Base-by-base conservation (phyloP, 495 filamentous ascomycete species). In the Xylaria grammica region DNA sequence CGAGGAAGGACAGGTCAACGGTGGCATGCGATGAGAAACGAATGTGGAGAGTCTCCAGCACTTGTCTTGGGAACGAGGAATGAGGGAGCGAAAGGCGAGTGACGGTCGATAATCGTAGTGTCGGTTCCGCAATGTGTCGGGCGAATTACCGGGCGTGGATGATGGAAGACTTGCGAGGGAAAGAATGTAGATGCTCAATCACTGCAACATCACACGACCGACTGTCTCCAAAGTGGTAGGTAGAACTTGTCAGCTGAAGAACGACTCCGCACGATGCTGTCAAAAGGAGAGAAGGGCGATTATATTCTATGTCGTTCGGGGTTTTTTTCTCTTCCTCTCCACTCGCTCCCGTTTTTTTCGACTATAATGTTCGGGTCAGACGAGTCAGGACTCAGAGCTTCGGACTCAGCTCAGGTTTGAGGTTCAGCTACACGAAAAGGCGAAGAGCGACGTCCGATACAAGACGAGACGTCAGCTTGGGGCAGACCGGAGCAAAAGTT, bases 101-200 rank as follows among this genome's bases (percentile, higher is more conserved):
- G 58, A 51, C 30, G 26, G 36, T 19, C 34, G 38, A 11, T 19
- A 46, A 62, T 24, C 27, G 60, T n/a, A 27, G 26, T 22, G 50
- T 54, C 32, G 49, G 38, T 45, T 53, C 5, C 2, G 42, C 15
- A 32, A 52, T 26, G 26, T 27, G 32, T 60, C 46, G 45, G 34
- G 19, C 34, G 4, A 68, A 7, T 22, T 45, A 36, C 42, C 2
- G 55, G 34, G 22, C 17, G 45, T 60, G 59, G 65, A 68, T 56
- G 65, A 68, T 42, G 55, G 59, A 66, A 11, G 49, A 40, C 30
- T 54, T 50, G 65, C 32, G 62, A 65, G 63, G 62, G 65, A 69
- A 70, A 66, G 65, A 57, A 70, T 49, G 60, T 38, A 52, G 51
- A 20, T 22, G 50, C 26, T 26, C 26, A 62, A 19, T 38, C 44